Evolutionary conservation across 139 green algal species (phyloP).

Genomic region (Raphidocelis subcapitata): DNA sequence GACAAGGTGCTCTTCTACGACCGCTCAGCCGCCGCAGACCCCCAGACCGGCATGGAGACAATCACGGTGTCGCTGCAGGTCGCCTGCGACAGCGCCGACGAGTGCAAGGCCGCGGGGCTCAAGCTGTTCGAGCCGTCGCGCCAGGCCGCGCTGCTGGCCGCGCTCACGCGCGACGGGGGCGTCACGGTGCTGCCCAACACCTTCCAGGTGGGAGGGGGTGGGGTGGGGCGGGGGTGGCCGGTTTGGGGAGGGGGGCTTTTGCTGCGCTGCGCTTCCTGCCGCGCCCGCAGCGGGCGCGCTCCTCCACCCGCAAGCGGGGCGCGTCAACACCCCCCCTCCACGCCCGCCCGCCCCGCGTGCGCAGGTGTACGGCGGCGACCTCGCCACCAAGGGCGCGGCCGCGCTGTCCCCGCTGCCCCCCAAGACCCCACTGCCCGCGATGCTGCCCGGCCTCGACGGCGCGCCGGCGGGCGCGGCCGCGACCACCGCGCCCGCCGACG

Average conservation of each 20-base stretch:
- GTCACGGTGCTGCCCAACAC: constrained; percentile 12
- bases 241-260: background rate
- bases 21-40: constrained; percentile 13
- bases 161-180: background rate
- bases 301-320: background rate
- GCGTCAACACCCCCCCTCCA: no score
- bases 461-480: no score
- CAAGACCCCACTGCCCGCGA: background rate
- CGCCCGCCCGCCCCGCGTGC: no score
- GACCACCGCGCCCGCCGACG: no score
- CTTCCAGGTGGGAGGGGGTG: background rate
- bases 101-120: background rate
- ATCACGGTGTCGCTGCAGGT: constrained; percentile 13
- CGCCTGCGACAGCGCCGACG: background rate
- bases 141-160: background rate
- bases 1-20: constrained; percentile 19
- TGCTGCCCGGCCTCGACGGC: no score
- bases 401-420: background rate
- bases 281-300: background rate
- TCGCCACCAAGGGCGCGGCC: background rate
- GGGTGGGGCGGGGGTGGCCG: background rate
- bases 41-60: constrained; percentile 8
- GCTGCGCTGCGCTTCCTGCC: background rate
- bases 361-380: constrained; percentile 11
- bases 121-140: constrained; percentile 10